Evolutionary conservation across 495 filamentous ascomycete genomes (phyloP).

Genomic region (Pseudevernia furfuracea): DNA sequence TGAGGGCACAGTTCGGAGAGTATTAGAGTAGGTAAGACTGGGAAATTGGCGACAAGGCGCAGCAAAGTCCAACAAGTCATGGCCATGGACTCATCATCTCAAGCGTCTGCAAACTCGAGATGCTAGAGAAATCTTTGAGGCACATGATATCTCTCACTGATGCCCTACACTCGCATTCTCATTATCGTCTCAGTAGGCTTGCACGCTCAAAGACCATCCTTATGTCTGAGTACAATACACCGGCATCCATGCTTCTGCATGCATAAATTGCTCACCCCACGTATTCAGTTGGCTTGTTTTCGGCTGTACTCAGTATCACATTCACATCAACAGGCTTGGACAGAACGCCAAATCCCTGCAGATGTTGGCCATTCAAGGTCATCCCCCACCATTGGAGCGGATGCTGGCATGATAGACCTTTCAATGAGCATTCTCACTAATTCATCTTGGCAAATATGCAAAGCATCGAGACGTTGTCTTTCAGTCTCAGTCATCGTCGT

Average conservation of each 20-base stretch:
- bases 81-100: not conserved
- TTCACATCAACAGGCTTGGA: not conserved
- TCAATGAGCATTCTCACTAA: not conserved
- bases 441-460: not conserved
- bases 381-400: not conserved
- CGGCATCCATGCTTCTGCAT: not conserved
- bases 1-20: not conserved
- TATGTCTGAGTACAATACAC: not conserved
- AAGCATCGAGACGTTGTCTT: too few species aligned
- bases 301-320: not conserved
- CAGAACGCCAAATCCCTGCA: not conserved
- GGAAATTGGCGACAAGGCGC: not conserved
- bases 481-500: constrained; percentile 79
- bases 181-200: not conserved
- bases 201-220: not conserved
- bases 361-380: not conserved
- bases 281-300: too few species aligned
- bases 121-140: not conserved
- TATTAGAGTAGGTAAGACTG: too few species aligned
- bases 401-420: not conserved
- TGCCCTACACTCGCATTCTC: not conserved
- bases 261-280: not conserved
- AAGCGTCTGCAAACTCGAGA: not conserved
- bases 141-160: not conserved
- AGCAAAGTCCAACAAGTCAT: not conserved